phyloP scores from a whole-genome alignment of 345 rosid genomes.

The Eucalyptus cladocalyx region DNA sequence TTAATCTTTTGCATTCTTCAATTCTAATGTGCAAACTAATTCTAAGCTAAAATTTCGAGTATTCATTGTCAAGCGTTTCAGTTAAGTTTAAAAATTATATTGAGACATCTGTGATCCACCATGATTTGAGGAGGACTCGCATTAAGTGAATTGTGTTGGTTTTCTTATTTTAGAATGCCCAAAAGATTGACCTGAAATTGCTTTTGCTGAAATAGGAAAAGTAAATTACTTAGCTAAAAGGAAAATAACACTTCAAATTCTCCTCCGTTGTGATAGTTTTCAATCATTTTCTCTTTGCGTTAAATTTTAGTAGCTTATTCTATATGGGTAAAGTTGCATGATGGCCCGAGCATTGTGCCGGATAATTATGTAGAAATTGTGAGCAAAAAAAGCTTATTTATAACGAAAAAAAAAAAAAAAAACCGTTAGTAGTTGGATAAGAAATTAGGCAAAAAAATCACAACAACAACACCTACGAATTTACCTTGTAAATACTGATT shows the following conservation, averaged over 20 bases:
- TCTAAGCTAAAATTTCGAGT: background rate
- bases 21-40: background rate
- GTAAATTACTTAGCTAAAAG: background rate
- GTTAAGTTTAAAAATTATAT: background rate
- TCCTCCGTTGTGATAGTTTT: background rate
- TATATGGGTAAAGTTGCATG: background rate
- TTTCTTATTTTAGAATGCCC: background rate
- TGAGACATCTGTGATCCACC: background rate
- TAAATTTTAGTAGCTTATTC: background rate
- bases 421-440: background rate
- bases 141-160: background rate
- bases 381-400: background rate
- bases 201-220: background rate
- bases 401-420: background rate
- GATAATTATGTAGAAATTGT: background rate
- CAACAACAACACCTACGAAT: fast-evolving
- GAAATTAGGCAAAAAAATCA: background rate
- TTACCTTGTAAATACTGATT: fast-evolving
- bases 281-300: background rate
- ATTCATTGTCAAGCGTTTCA: background rate
- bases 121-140: background rate
- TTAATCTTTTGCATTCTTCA: background rate
- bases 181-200: background rate
- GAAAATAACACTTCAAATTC: background rate
- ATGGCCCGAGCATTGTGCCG: background rate